These are phyloP conservation scores for Paramarasmius palmivorus DNA, from an alignment of 1,284 basidiomycete species.

Conservation along the genomic window DNA sequence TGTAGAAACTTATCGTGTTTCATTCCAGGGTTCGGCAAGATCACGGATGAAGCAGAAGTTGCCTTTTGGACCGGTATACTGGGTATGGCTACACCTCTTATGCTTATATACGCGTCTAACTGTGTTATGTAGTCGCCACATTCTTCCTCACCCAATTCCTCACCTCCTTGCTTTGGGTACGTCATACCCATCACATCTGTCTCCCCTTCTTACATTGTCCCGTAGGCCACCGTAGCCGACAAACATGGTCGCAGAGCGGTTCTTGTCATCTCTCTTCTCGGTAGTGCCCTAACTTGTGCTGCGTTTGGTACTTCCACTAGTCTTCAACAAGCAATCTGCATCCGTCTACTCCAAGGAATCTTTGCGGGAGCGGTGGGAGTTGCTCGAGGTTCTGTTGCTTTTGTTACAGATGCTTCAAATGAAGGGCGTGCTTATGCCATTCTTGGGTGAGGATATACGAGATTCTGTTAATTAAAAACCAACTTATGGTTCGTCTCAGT, in stretches of 20 bases:
- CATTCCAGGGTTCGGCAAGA: constrained; percentile 60
- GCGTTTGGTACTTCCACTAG: constrained; percentile 87
- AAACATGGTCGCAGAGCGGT: constrained; percentile 88
- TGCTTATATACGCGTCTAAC: constrained; percentile 9
- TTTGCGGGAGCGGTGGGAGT: constrained; percentile 96
- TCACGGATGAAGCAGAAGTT: constrained; percentile 70
- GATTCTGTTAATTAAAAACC: constrained; percentile 7
- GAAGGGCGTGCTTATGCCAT: constrained; percentile 94
- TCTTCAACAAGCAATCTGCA: constrained; percentile 81
- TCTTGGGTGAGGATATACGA: constrained; percentile 58
- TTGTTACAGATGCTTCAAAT: constrained; percentile 88
- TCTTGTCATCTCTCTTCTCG: constrained; percentile 82
- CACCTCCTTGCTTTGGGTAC: constrained; percentile 87
- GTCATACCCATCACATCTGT: constrained; percentile 16
- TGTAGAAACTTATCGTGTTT: neutral
- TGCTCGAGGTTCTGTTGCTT: constrained; percentile 85
- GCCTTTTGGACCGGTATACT: constrained; percentile 86
- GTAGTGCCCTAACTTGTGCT: constrained; percentile 77
- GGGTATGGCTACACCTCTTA: constrained; percentile 40
- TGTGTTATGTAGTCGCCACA: constrained; percentile 56
- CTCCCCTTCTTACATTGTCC: constrained; percentile 11
- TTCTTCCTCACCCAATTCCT: constrained; percentile 90
- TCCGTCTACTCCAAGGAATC: constrained; percentile 91
- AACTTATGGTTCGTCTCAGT: constrained; percentile 27
- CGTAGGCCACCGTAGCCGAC: constrained; percentile 89